These are phyloP conservation scores for Rutstroemia sp. DNA, from an alignment of 2,329 filamentous ascomycete species.

Conservation along the genomic window DNA sequence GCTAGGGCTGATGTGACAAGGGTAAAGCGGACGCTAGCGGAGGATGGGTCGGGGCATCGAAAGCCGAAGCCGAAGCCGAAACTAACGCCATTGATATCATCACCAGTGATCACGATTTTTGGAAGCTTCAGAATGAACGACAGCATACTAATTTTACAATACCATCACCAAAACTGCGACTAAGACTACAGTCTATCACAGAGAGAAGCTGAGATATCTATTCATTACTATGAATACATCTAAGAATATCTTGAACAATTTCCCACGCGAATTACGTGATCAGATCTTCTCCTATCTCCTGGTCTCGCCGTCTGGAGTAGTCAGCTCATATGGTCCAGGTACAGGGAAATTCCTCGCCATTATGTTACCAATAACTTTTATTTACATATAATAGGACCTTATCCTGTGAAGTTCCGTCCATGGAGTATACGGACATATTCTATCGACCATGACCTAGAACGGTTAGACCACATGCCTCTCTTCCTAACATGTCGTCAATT, in stretches of 20 bases:
- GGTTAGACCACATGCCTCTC: not conserved
- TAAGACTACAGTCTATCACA: not conserved
- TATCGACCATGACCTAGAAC: not conserved
- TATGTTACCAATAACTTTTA: not conserved
- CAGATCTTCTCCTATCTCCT: not conserved
- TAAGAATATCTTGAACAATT: not conserved
- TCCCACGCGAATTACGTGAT: not conserved
- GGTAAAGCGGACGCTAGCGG: no score
- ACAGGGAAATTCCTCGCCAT: not conserved
- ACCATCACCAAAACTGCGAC: no score
- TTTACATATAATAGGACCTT: not conserved
- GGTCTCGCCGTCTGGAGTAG: not conserved
- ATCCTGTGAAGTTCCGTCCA: not conserved
- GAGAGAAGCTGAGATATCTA: no score
- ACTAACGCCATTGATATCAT: no score
- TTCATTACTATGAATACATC: not conserved
- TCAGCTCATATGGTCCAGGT: not conserved
- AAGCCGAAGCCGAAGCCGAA: no score
- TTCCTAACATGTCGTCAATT: not conserved
- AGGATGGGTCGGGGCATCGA: no score
- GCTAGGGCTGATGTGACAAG: no score
- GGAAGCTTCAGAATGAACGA: no score
- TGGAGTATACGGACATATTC: not conserved
- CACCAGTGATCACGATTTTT: no score
- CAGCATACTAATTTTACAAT: no score